These are phyloP conservation scores for Viridothelium virens DNA, from an alignment of 495 filamentous ascomycete species.

Conservation along the genomic window DNA sequence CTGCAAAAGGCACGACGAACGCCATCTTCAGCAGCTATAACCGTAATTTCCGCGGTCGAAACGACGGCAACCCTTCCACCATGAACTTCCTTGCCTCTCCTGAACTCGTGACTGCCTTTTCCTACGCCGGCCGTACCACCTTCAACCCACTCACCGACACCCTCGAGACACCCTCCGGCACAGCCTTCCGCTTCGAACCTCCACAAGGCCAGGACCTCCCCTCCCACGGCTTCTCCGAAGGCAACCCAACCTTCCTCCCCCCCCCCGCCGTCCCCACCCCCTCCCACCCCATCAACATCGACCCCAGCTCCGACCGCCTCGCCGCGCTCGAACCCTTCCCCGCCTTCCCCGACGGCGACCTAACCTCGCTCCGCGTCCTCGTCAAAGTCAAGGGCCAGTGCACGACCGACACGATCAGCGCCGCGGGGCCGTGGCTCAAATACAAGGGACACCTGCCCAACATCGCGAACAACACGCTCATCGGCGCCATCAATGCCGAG, in stretches of 20 bases:
- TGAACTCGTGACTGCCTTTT: slow-evolving; percentile 92
- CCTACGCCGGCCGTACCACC: slow-evolving; percentile 82
- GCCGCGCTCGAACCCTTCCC: slow-evolving; percentile 87
- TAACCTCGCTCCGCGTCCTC: slow-evolving; percentile 67
- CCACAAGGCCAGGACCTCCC: slow-evolving; percentile 75
- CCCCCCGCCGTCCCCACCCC: slow-evolving; percentile 61
- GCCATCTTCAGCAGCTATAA: slow-evolving; percentile 97
- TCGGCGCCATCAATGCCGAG: slow-evolving; percentile 83
- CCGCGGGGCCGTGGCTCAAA: slow-evolving; percentile 94
- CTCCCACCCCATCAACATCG: slow-evolving; percentile 59
- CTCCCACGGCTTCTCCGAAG: slow-evolving; percentile 64
- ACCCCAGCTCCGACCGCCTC: slow-evolving; percentile 77
- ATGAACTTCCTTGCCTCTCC: slow-evolving; percentile 99
- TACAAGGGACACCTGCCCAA: slow-evolving; percentile 99
- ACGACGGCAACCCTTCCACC: slow-evolving; percentile 89
- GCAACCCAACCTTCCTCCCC: slow-evolving; percentile 68
- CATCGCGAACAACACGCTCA: slow-evolving; percentile 92
- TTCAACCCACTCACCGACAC: slow-evolving; percentile 94
- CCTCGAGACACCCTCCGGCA: slow-evolving; percentile 71
- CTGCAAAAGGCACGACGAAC: slow-evolving; percentile 76
- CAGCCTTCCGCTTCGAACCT: slow-evolving; percentile 75
- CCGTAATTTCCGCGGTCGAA: slow-evolving; percentile 94
- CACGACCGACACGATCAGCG: slow-evolving; percentile 97
- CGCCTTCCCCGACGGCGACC: slow-evolving; percentile 68
- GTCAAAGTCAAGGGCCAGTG: slow-evolving; percentile 96